Evolutionary conservation across 352 stramenopile genomes (phyloP).

Genomic region (Phytophthora hibernalis): DNA sequence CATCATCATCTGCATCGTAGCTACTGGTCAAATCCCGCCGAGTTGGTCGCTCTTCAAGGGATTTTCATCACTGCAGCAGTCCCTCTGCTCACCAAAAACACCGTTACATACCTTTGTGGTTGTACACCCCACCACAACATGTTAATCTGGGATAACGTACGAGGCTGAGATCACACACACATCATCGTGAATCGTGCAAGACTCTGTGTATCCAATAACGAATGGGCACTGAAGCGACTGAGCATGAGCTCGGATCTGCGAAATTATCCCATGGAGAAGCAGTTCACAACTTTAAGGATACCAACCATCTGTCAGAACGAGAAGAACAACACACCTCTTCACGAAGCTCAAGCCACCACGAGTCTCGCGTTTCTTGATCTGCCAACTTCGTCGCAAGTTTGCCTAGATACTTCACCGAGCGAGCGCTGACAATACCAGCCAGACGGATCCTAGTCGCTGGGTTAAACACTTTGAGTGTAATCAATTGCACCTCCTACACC

Average conservation of each 20-base stretch:
- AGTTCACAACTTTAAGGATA: not conserved
- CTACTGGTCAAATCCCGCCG: conserved; percentile 45
- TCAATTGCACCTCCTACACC: conserved; percentile 92
- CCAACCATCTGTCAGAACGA: not conserved
- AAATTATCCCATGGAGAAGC: not conserved
- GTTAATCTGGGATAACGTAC: conserved; percentile 35
- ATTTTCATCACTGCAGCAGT: conserved; percentile 84
- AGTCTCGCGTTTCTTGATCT: conserved; percentile 97
- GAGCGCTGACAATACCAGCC: conserved; percentile 84
- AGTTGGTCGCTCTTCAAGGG: conserved; percentile 43
- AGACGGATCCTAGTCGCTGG: conserved; percentile 79
- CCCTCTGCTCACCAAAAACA: conserved; percentile 46
- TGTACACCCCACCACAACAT: not conserved
- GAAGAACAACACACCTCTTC: conserved; percentile 82
- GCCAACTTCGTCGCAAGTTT: conserved; percentile 95
- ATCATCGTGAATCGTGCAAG: conserved; percentile 97
- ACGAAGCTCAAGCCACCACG: conserved; percentile 97
- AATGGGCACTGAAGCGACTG: conserved; percentile 96
- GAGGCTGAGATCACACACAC: conserved; percentile 97
- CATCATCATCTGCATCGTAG: conserved; percentile 58
- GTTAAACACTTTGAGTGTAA: conserved; percentile 95
- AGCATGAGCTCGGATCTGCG: conserved; percentile 94
- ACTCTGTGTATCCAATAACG: conserved; percentile 97
- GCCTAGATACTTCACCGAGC: conserved; percentile 91
- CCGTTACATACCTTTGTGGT: not conserved